Base-by-base conservation (phyloP, 768 basidiomycete genomes). In the Russula earlei region DNA sequence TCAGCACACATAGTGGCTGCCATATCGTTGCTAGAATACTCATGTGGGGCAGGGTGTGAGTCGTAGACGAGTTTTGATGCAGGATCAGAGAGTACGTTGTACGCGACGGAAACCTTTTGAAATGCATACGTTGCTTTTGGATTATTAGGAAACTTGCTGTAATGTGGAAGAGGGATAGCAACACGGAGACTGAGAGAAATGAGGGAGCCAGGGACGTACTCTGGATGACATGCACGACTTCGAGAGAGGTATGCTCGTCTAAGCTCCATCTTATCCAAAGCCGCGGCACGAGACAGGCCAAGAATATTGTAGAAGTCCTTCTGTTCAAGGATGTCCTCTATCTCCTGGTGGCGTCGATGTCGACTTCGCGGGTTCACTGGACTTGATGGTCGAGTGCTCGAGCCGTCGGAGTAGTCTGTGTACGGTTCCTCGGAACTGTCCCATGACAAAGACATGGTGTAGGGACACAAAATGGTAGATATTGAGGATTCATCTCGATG, bases 21-120 rank as follows among this genome's bases (percentile, higher is more conserved):
- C 66, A 25, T 77, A 69, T 62, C 83, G 82, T 43, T 81, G 75
- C 64, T 84, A 78, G 63, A 77, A 80, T 29, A 65, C 43, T 43
- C 65, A 52, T 69, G 67, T 24, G 72, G 70, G 10, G 74, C 67
- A 0, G 76, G 75, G 36, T 76, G 77, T 47, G 70, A 71, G 65
- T 92, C 91, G 66, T 93, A 93, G 33, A 77, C 60, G 14, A 81
- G 78, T 60, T 81, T 78, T 5, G 83, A 78, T 14, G 80, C 72
- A 0, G 91, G 85, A 51, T 83, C 82, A 63, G 83, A 85, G 55
- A 92, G 81, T 9, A 88, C 80, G 60, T 86, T 78, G 63, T 91
- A 92, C 1, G 91, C 90, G 15, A 89, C 80, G 5, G 87, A 84
- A 4, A 93, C 84, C 63, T 85, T 87, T 66, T 93, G 91, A 67